Evolutionary conservation across 805 yeast genomes (phyloP).

Genomic region (Candida patagonica): DNA sequence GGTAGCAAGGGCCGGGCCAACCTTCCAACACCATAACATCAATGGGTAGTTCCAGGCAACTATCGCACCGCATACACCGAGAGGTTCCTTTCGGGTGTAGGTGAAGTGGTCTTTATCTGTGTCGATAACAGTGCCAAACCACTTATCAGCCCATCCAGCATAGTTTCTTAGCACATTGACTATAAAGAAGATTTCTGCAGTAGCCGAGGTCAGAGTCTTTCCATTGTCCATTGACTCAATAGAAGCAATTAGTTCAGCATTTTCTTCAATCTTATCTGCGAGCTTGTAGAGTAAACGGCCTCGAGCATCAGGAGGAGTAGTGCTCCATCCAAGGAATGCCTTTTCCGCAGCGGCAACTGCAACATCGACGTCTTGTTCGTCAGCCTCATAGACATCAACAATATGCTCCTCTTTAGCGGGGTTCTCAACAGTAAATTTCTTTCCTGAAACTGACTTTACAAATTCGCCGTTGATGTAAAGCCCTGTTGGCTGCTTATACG

Average conservation of each 20-base stretch:
- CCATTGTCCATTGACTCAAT: conserved; percentile 91
- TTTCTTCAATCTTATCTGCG: conserved; percentile 69
- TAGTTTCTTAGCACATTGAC: conserved; percentile 51
- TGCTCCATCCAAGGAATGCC: conserved; percentile 73
- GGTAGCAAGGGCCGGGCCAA: conserved; percentile 76
- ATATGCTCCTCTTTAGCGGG: conserved; percentile 44
- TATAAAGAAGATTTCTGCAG: conserved; percentile 47
- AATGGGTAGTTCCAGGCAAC: conserved; percentile 71
- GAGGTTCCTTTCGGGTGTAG: conserved; percentile 60
- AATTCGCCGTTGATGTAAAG: conserved; percentile 83
- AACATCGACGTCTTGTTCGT: conserved; percentile 61
- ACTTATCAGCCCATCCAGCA: conserved; percentile 72
- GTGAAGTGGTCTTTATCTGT: conserved; percentile 55
- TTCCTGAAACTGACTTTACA: conserved; percentile 44
- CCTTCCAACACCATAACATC: conserved; percentile 69
- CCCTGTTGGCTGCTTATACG: conserved; percentile 77
- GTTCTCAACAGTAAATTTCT: conserved; percentile 44
- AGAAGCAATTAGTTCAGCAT: conserved; percentile 64
- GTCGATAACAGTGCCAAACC: conserved; percentile 53
- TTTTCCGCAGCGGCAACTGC: conserved; percentile 77
- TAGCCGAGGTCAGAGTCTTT: conserved; percentile 43
- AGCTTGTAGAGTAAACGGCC: conserved; percentile 55
- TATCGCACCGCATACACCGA: conserved; percentile 59
- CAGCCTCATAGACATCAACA: conserved; percentile 61
- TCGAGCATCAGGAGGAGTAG: conserved; percentile 56